phyloP scores from a whole-genome alignment of 495 filamentous ascomycete species.

The Aspergillus coremiiformis region DNA sequence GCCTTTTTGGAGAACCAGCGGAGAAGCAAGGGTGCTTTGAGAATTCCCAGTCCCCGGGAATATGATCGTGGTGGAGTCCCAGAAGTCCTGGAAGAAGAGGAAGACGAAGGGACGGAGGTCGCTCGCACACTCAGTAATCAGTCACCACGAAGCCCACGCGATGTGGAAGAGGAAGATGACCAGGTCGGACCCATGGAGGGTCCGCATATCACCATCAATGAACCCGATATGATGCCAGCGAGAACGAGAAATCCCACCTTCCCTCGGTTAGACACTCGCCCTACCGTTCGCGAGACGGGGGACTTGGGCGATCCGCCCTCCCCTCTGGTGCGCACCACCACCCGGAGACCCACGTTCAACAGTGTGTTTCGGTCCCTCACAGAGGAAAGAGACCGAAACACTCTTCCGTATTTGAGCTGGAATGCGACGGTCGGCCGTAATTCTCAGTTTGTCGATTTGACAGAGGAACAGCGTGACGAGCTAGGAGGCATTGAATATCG shows the following conservation, averaged over 20 bases:
- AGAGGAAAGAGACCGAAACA: conserved; percentile 39
- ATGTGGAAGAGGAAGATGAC: conserved; percentile 19
- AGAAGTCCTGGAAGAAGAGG: conserved; percentile 45
- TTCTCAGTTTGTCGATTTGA: conserved; percentile 81
- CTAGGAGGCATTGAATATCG: conserved; percentile 93
- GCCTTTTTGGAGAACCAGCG: conserved; percentile 79
- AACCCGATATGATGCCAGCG: conserved; percentile 41
- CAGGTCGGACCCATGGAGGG: conserved; percentile 29
- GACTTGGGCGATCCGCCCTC: conserved; percentile 19
- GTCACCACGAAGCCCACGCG: conserved; percentile 12
- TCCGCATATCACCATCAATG: conserved; percentile 57
- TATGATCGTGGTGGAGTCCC: conserved; percentile 73
- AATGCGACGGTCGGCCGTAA: conserved; percentile 87
- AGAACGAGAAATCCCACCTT: conserved; percentile 31
- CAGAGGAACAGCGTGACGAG: conserved; percentile 85
- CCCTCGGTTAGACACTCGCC: conserved; percentile 33
- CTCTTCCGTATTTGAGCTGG: conserved; percentile 85
- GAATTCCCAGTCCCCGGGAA: conserved; percentile 82
- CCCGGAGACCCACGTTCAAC: conserved; percentile 29
- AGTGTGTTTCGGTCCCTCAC: conserved; percentile 35
- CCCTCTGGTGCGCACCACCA: conserved; percentile 13
- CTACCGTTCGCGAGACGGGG: conserved; percentile 31
- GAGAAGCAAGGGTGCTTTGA: conserved; percentile 63
- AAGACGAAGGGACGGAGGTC: conserved; percentile 3
- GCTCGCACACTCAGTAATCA: conserved; percentile 3